phyloP scores from a whole-genome alignment of 148 eudicot genomes.

The Gaultheria prostrata region DNA sequence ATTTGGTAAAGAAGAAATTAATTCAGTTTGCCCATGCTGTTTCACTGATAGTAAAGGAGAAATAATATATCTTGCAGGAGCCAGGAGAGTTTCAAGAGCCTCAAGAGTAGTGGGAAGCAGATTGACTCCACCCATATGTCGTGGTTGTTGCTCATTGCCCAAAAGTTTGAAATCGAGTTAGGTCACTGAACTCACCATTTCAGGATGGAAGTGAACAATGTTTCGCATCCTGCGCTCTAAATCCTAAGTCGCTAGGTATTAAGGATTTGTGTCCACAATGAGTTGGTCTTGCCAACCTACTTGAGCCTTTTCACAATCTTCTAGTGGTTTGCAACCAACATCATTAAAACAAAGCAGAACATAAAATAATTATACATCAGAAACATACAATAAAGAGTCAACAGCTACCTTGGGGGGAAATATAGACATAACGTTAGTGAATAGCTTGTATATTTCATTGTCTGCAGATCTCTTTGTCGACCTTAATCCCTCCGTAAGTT shows the following conservation, averaged over 20 bases:
- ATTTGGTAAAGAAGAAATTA: neutral
- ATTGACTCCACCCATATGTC: neutral
- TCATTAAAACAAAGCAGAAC: neutral
- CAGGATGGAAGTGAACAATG: neutral
- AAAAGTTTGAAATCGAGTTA: neutral
- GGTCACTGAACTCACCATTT: neutral
- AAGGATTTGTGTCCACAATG: neutral
- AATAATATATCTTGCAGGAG: neutral
- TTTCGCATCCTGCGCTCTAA: neutral
- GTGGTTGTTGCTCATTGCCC: neutral
- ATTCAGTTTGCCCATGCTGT: neutral
- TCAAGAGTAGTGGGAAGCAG: neutral
- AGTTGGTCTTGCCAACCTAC: neutral
- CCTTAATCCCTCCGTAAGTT: constrained; percentile 85
- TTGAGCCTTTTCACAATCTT: constrained; percentile 6
- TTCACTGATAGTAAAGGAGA: neutral
- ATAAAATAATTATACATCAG: neutral
- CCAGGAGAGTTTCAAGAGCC: neutral
- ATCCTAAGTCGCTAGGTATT: neutral
- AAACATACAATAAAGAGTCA: neutral
- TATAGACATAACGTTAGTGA: constrained; percentile 65
- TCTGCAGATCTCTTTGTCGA: constrained; percentile 64
- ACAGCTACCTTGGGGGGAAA: constrained; percentile 75
- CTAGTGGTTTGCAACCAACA: neutral
- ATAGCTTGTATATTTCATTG: constrained; percentile 70